Evolutionary conservation across 1,139 yeast species (phyloP).

Genomic region (Eremothecium gossypii): DNA sequence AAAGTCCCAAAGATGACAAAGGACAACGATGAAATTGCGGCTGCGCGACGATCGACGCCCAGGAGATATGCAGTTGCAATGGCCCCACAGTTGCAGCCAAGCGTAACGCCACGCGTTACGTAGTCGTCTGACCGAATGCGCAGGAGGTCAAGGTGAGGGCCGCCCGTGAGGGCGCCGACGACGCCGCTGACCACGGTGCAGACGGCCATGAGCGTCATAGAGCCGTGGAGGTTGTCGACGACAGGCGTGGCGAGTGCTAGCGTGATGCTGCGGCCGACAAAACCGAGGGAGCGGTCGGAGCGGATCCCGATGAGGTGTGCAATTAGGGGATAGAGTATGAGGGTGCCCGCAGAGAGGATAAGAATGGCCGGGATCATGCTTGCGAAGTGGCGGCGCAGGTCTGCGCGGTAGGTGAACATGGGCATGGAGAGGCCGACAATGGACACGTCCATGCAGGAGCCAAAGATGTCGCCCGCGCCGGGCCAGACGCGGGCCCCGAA

Average conservation of each 20-base stretch:
- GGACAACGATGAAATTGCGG: constrained; percentile 64
- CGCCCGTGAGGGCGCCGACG: constrained; percentile 64
- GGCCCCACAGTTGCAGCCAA: constrained; percentile 75
- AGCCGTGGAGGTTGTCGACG: constrained; percentile 51
- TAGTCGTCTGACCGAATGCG: constrained; percentile 55
- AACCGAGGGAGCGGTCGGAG: constrained; percentile 54
- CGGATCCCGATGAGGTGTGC: constrained; percentile 59
- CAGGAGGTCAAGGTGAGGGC: constrained; percentile 36
- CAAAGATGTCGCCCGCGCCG: constrained; percentile 71
- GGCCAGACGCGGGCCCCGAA: constrained; percentile 40
- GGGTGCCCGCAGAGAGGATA: constrained; percentile 47
- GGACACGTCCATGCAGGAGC: constrained; percentile 64
- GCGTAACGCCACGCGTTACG: constrained; percentile 64
- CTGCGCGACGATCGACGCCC: constrained; percentile 66
- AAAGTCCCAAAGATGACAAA: constrained; percentile 66
- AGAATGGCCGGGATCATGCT: constrained; percentile 52
- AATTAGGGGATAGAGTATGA: constrained; percentile 60
- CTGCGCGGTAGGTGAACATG: constrained; percentile 65
- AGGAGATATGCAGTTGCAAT: constrained; percentile 71
- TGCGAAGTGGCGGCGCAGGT: constrained; percentile 49
- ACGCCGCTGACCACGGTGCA: constrained; percentile 74
- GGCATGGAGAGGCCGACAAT: constrained; percentile 71
- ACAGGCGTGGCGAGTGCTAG: constrained; percentile 73
- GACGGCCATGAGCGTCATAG: constrained; percentile 66
- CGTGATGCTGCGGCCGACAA: constrained; percentile 74